phyloP scores from a whole-genome alignment of 163 green algal genomes.

The Chlamydomonas reinhardtii region DNA sequence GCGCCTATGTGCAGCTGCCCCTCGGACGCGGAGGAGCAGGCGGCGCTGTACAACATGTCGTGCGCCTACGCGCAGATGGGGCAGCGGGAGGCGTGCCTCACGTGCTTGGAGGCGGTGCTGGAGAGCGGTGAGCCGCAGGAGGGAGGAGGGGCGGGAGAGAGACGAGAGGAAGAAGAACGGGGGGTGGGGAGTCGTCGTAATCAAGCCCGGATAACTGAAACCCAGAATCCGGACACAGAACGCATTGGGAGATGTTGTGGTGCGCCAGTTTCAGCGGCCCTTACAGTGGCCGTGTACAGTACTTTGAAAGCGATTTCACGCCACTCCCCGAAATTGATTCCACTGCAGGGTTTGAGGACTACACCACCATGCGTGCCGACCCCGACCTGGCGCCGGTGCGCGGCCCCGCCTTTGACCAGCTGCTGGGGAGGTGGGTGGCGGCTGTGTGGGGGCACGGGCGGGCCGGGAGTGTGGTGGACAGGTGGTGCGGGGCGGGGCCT shows the following conservation, averaged over 20 bases:
- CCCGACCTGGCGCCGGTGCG: conserved; percentile 67
- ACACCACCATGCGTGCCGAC: conserved; percentile 63
- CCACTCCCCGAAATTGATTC: no score
- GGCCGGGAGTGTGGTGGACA: no score
- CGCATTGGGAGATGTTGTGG: no score
- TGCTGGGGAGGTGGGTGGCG: conserved; percentile 66
- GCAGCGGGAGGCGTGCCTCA: conserved; percentile 64
- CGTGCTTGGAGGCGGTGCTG: conserved; percentile 76
- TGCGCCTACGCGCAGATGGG: conserved; percentile 71
- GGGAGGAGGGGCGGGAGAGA: not conserved
- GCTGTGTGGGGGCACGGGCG: no score
- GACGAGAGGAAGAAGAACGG: no score
- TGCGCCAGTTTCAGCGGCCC: no score
- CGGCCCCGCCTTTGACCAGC: conserved; percentile 59
- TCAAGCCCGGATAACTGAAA: no score
- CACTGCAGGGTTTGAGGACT: conserved; percentile 72
- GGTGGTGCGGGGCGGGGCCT: no score
- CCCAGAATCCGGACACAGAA: no score
- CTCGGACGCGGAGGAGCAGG: conserved; percentile 78
- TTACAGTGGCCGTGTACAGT: no score
- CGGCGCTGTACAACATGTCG: conserved; percentile 82
- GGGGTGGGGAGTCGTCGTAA: no score
- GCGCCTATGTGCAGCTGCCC: conserved; percentile 62
- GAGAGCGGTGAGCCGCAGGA: conserved; percentile 54
- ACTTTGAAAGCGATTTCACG: no score